A percentile compares a stretch with the other conserved stretches of the same genome.
Evolutionary conservation across 768 basidiomycete genomes (phyloP).

Genomic region (Mrakia hoshinonis): DNA sequence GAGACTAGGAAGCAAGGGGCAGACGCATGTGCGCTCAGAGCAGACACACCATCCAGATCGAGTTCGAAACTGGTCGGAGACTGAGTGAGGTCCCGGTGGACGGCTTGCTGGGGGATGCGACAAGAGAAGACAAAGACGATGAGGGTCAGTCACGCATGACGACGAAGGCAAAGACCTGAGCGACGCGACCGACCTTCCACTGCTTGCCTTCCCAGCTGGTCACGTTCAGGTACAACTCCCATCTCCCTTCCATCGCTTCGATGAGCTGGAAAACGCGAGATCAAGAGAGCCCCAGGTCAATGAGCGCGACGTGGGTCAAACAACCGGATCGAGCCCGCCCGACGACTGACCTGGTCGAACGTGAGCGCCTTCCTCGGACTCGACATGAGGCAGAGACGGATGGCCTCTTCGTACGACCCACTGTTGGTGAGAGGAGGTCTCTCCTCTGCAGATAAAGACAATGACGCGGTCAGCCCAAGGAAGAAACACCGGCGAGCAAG

Average conservation of each 20-base stretch:
- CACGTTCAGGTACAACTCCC: conserved; percentile 1
- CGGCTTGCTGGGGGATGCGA: not conserved
- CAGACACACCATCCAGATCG: not conserved
- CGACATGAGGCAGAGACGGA: too few relatives aligned
- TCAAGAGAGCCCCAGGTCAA: not conserved
- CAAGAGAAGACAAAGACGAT: not conserved
- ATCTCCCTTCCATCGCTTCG: not conserved
- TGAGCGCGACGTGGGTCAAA: not conserved
- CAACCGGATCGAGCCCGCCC: not conserved
- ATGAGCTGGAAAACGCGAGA: not conserved
- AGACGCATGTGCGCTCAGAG: not conserved
- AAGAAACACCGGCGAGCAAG: too few relatives aligned
- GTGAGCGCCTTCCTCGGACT: too few relatives aligned
- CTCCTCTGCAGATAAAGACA: too few relatives aligned
- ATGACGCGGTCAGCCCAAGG: too few relatives aligned
- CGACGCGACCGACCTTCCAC: not conserved
- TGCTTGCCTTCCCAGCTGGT: not conserved
- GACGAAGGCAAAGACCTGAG: not conserved
- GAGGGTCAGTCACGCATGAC: not conserved
- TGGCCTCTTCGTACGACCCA: too few relatives aligned
- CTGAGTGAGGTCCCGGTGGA: conserved; percentile 5
- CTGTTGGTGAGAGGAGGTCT: too few relatives aligned
- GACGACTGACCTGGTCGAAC: too few relatives aligned
- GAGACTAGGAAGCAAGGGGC: not conserved
- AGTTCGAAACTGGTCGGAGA: not conserved